Evolutionary conservation across 495 filamentous ascomycete genomes (phyloP), one percentile per base, ranked within the genome.

Genomic region (Melanomma pulvis-pyrius): DNA sequence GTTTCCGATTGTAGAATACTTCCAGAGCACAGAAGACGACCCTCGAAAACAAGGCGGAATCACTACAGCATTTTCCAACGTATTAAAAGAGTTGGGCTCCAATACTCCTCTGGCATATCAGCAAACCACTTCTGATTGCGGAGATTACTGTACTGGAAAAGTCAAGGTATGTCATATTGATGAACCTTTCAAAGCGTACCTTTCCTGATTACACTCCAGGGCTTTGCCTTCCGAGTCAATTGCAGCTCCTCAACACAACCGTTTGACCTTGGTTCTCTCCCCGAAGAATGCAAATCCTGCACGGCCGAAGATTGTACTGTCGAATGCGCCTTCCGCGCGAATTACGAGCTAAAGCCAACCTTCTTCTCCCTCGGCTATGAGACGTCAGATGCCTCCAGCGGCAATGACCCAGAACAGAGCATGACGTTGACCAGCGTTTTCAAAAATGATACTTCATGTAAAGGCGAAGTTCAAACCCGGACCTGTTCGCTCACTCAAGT

Each of bases 321-420:
- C 11, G 19, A 12, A 8, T 68, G 65, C 41, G 30, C 6, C 1
- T 24, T 19, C 19, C n/a, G 30, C 9, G 30, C 24, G 19, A 24
- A 47, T 34, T 30, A 34, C 11, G 28, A 53, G 19, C 49, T 53
- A 24, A 67, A 59, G 21, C 47, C 47, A 29, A 61, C 59, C 1
- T 57, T 68, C 51, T 68, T 68, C 51, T 68, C 65, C 8, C 30
- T 68, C 24, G 21, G 47, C 36, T 68, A 51, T 26, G 21, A 58
- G 11, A 56, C 26, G n/a, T 26, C 49, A n/a, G 28, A 22, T 9
- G 9, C 30, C n/a, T 32, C 51, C 13, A 54, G 26, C 30, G 21
- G 6, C 22, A 25, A 32, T 26, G 15, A 7, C 51, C 11, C 54
- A 32, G 51, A 61, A 9, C 58, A 62, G 47, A 21, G 22, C 9